These are phyloP conservation scores for Phytophthora crassamura DNA, from an alignment of 352 stramenopile genomes.

Conservation along the genomic window DNA sequence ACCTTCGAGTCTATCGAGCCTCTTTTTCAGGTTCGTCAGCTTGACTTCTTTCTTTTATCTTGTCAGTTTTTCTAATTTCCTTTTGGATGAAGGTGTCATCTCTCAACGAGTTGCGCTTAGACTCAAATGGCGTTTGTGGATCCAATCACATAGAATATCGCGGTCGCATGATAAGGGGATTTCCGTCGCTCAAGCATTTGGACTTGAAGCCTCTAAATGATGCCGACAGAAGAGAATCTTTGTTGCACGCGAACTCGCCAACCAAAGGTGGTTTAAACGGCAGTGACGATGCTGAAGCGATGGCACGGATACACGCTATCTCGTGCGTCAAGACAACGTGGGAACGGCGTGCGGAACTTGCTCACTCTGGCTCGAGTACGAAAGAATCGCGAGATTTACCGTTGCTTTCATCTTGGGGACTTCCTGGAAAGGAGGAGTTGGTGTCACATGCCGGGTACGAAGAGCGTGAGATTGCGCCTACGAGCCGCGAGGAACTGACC, in stretches of 20 bases:
- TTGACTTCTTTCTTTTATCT: conserved; percentile 3
- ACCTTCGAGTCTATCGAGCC: conserved; percentile 74
- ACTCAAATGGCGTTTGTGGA: conserved; percentile 80
- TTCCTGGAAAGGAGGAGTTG: conserved; percentile 5
- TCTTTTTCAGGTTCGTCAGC: conserved; percentile 58
- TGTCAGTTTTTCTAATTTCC: background rate
- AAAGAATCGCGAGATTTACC: conserved; percentile 26
- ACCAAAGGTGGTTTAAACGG: conserved; percentile 35
- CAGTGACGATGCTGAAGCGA: conserved; percentile 54
- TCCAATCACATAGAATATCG: conserved; percentile 66
- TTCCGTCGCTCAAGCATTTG: conserved; percentile 83
- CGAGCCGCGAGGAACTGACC: conserved; percentile 52
- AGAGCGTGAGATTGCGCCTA: conserved; percentile 48
- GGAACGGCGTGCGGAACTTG: conserved; percentile 19
- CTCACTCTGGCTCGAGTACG: conserved; percentile 1
- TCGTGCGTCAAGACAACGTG: conserved; percentile 51
- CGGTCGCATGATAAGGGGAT: conserved; percentile 68
- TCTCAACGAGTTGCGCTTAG: conserved; percentile 88
- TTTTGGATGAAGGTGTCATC: conserved; percentile 42
- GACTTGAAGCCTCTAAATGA: conserved; percentile 85
- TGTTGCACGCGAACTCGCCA: conserved; percentile 32
- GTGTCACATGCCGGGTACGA: conserved; percentile 22
- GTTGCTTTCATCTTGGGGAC: conserved; percentile 9
- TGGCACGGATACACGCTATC: conserved; percentile 58
- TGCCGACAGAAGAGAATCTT: conserved; percentile 68